Conservation (phyloP, 2,329 filamentous ascomycete species). For the Phyllosticta citriasiana region DNA sequence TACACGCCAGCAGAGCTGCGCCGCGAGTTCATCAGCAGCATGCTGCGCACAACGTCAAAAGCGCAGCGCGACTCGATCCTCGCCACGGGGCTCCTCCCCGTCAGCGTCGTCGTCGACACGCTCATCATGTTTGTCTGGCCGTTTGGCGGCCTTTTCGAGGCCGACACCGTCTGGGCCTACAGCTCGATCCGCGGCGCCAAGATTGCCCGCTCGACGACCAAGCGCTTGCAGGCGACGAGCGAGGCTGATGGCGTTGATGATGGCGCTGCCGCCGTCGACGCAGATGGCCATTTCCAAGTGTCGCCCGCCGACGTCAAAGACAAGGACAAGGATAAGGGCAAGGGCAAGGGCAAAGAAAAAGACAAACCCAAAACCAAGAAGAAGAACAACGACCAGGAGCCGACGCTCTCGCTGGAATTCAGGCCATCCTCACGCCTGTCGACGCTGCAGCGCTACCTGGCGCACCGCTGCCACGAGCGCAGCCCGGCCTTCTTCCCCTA, state of each 20-base stretch:
- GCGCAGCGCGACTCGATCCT: constrained; percentile 34
- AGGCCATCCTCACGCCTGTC: constrained; percentile 26
- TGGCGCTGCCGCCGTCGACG: constrained; percentile 10
- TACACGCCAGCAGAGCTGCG: constrained; percentile 24
- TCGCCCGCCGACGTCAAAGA: constrained; percentile 13
- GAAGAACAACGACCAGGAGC: constrained; percentile 11
- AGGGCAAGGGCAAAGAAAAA: not conserved
- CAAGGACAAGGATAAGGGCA: constrained; percentile 13
- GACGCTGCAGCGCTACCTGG: constrained; percentile 30
- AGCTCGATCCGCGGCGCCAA: constrained; percentile 38
- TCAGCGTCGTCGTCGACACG: constrained; percentile 23
- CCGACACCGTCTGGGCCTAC: constrained; percentile 28
- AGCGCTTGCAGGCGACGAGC: constrained; percentile 22
- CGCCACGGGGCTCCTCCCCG: constrained; percentile 32
- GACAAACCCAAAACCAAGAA: not conserved
- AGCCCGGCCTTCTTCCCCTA: constrained; percentile 25
- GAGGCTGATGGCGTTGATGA: constrained; percentile 12
- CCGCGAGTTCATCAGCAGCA: constrained; percentile 32
- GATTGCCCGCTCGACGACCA: constrained; percentile 28
- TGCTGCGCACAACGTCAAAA: constrained; percentile 32
- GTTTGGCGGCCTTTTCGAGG: constrained; percentile 27
- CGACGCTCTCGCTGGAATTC: constrained; percentile 26
- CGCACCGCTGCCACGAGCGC: constrained; percentile 28
- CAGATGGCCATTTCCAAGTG: not conserved
- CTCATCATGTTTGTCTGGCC: constrained; percentile 27